These are phyloP conservation scores for Xylariaceae sp. DNA, from an alignment of 2,329 filamentous ascomycete species.

Conservation along the genomic window DNA sequence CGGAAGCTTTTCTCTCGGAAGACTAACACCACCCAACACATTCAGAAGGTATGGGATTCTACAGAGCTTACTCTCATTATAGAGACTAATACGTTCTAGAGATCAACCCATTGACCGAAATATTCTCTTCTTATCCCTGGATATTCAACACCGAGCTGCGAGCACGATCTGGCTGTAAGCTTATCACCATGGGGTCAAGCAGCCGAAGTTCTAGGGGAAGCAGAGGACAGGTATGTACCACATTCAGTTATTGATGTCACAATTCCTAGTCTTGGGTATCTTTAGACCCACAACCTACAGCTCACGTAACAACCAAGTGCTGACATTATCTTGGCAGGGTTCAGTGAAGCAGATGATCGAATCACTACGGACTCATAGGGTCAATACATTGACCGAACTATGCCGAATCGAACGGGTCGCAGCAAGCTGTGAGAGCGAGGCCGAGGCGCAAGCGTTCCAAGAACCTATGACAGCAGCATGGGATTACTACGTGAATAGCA, in stretches of 20 bases:
- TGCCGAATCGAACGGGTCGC: constrained; percentile 74
- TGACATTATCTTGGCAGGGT: constrained; percentile 34
- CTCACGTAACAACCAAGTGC: neutral
- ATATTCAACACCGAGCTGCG: neutral
- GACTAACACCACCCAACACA: neutral
- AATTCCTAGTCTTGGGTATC: neutral
- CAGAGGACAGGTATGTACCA: constrained; percentile 20
- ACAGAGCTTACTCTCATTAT: neutral
- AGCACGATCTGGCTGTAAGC: neutral
- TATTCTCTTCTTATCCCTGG: neutral
- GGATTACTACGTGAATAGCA: constrained; percentile 73
- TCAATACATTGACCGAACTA: constrained; percentile 76
- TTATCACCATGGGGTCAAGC: constrained; percentile 14
- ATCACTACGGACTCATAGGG: constrained; percentile 68
- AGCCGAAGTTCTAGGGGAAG: constrained; percentile 20
- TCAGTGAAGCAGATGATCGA: constrained; percentile 62
- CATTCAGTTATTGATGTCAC: neutral
- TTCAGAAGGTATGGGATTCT: constrained; percentile 5
- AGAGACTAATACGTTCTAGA: constrained; percentile 6
- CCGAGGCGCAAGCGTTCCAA: constrained; percentile 65
- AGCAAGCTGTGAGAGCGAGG: constrained; percentile 61
- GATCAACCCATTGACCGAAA: neutral
- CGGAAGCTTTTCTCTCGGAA: neutral
- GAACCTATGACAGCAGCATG: constrained; percentile 74
- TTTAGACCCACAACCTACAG: neutral